These are phyloP conservation scores for Rubus idaeus DNA, from an alignment of 306 rosid genomes.

Conservation along the genomic window DNA sequence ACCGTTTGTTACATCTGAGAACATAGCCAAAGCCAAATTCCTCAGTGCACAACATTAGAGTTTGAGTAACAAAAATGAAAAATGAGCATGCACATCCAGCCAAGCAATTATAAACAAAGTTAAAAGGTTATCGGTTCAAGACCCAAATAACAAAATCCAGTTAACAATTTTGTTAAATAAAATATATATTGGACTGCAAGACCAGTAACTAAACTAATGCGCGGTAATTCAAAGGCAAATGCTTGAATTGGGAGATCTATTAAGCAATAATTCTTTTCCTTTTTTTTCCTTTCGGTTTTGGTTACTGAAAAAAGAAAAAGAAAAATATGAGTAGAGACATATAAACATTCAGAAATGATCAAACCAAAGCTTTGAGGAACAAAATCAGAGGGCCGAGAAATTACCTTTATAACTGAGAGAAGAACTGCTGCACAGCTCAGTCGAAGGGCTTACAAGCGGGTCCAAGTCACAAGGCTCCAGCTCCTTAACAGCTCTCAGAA, in stretches of 20 bases:
- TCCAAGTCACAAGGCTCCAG: conserved; percentile 42
- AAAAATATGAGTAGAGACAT: not conserved
- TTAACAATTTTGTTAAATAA: not conserved
- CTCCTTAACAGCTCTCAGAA: conserved; percentile 46
- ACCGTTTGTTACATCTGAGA: conserved; percentile 47
- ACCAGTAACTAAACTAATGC: not conserved
- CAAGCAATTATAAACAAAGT: not conserved
- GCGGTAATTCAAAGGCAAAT: not conserved
- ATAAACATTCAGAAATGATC: not conserved
- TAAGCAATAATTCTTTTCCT: not conserved
- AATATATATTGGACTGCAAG: not conserved
- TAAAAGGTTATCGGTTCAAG: not conserved
- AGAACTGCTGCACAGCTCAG: conserved; percentile 39
- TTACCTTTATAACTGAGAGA: conserved; percentile 40
- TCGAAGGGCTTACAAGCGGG: conserved; percentile 29
- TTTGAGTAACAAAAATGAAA: not conserved
- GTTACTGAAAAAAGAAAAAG: too few relatives aligned
- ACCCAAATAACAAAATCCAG: not conserved
- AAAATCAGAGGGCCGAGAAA: conserved; percentile 3
- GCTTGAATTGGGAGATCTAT: not conserved
- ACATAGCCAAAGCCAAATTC: conserved; percentile 28
- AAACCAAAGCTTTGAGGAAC: not conserved
- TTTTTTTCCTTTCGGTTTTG: not conserved
- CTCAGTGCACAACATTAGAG: conserved; percentile 24
- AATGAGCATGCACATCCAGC: not conserved